These are phyloP conservation scores for Ceratobasidium sp. DNA, from an alignment of 1,284 basidiomycete genomes.

Conservation along the genomic window DNA sequence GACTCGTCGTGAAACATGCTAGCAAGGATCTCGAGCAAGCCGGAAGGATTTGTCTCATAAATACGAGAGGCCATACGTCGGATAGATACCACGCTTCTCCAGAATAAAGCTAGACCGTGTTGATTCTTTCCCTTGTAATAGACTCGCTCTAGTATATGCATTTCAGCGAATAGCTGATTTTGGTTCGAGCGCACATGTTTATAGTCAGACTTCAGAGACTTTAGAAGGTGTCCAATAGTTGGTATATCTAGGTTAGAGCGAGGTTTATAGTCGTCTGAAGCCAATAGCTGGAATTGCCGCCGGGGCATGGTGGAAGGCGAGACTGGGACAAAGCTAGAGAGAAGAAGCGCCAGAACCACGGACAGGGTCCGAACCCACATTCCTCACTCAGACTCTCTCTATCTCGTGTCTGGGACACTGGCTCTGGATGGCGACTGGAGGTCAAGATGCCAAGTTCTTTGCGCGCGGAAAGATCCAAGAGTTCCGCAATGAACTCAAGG, in stretches of 20 bases:
- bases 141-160: conserved; percentile 72
- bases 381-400: conserved; percentile 6
- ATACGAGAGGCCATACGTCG: conserved; percentile 69
- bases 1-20: conserved; percentile 69
- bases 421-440: conserved; percentile 54
- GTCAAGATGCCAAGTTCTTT: conserved; percentile 91
- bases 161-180: conserved; percentile 66
- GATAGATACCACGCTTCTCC: conserved; percentile 73
- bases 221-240: conserved; percentile 60
- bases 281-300: conserved; percentile 36
- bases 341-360: conserved; percentile 40
- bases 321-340: background rate
- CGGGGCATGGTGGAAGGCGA: background rate
- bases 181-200: conserved; percentile 66
- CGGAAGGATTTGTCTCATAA: conserved; percentile 60
- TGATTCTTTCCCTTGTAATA: conserved; percentile 87
- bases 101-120: conserved; percentile 78
- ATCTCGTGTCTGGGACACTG: conserved; percentile 13
- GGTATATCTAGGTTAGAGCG: conserved; percentile 29
- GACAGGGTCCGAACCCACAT: conserved; percentile 26
- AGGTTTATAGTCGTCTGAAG: conserved; percentile 37
- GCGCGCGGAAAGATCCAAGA: conserved; percentile 94
- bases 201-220: conserved; percentile 68
- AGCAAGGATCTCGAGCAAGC: conserved; percentile 65
- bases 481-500: conserved; percentile 78